phyloP scores from a whole-genome alignment of 2,329 filamentous ascomycete species.

The Aureobasidium subglaciale region DNA sequence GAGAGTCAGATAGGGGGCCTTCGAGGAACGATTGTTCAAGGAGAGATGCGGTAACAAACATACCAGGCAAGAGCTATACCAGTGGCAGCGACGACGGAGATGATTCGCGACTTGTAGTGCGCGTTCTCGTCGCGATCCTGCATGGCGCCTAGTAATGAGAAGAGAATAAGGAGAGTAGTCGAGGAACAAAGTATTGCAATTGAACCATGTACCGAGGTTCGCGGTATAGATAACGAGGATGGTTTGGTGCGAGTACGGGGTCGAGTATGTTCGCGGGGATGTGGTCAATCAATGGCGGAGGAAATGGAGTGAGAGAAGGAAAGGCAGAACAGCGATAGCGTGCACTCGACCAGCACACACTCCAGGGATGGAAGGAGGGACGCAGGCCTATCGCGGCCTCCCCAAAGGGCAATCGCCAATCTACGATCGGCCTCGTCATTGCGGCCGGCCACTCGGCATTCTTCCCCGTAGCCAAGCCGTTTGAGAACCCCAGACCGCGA shows the following conservation, averaged over 20 bases:
- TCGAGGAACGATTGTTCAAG: background rate
- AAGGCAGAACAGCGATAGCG: background rate
- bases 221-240: background rate
- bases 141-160: too few relatives aligned
- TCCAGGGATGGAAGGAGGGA: background rate
- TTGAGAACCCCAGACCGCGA: background rate
- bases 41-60: background rate
- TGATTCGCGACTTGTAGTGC: constrained; percentile 59
- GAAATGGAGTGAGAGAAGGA: background rate
- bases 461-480: background rate
- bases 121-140: constrained; percentile 35
- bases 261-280: background rate
- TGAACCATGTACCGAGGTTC: background rate
- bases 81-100: constrained; percentile 81
- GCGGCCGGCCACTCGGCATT: background rate
- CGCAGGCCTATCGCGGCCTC: background rate
- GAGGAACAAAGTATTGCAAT: background rate
- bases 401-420: background rate
- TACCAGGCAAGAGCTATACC: constrained; percentile 72
- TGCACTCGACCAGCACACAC: background rate
- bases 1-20: background rate
- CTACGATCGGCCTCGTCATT: too few relatives aligned
- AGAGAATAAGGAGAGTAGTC: background rate
- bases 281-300: background rate
- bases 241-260: background rate